Percentiles rank a stretch among this genome's conserved stretches.
phyloP scores from a whole-genome alignment of 805 yeast genomes.

The Pichia nanzhaoensis region DNA sequence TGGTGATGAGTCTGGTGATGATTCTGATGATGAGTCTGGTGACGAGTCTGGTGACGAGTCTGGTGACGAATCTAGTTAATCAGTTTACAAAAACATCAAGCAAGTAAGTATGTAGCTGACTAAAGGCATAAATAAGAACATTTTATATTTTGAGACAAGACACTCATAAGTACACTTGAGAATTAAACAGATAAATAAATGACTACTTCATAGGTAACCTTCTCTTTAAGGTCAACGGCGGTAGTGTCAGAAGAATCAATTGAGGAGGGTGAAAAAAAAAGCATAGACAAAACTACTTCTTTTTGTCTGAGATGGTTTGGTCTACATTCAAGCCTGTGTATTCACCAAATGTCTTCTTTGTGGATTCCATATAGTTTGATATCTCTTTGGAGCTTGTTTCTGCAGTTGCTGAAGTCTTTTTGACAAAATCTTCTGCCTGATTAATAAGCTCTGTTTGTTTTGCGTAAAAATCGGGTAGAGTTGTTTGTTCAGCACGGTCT shows the following conservation, averaged over 20 bases:
- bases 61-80: background rate
- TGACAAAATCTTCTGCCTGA: conserved; percentile 39
- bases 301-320: conserved; percentile 51
- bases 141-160: background rate
- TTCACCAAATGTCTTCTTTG: conserved; percentile 41
- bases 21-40: conserved; percentile 12
- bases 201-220: background rate
- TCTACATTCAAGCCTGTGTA: conserved; percentile 66
- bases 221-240: too few relatives aligned
- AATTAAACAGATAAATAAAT: background rate
- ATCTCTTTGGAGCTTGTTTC: conserved; percentile 35
- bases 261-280: too few relatives aligned
- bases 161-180: background rate
- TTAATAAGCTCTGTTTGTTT: conserved; percentile 47
- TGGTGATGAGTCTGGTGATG: conserved; percentile 14
- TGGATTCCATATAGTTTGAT: conserved; percentile 25
- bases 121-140: background rate
- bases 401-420: conserved; percentile 37
- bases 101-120: too few relatives aligned
- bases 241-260: too few relatives aligned
- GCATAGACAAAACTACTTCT: conserved; percentile 14
- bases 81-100: too few relatives aligned
- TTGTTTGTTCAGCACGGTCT: conserved; percentile 54
- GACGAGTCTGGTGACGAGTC: conserved; percentile 7
- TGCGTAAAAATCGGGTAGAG: conserved; percentile 56